Conservation (phyloP, 2,329 filamentous ascomycete genomes). For the Beauveria caledonica region DNA sequence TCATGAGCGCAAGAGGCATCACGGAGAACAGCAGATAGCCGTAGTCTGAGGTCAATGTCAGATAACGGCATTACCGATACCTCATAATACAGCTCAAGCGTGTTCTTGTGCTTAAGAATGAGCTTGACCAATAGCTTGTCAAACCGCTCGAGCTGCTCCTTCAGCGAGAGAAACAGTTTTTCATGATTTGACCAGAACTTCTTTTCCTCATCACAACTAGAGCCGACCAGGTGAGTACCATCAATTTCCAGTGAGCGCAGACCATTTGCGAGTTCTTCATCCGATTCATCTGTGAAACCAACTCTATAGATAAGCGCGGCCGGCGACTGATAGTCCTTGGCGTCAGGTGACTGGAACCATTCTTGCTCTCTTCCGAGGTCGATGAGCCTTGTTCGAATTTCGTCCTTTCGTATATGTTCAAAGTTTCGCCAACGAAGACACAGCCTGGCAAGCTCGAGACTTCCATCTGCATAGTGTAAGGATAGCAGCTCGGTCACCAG, state of each 20-base stretch:
- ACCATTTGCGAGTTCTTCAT: neutral
- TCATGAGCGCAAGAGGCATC: neutral
- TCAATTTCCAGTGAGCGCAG: neutral
- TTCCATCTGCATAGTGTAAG: neutral
- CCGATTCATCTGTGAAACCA: neutral
- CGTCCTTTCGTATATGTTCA: neutral
- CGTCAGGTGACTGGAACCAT: neutral
- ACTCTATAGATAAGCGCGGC: neutral
- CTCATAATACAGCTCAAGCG: too few relatives aligned
- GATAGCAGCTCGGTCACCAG: neutral
- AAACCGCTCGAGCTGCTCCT: neutral
- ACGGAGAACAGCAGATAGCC: neutral
- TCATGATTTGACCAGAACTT: neutral
- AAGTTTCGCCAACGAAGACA: neutral
- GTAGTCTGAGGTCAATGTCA: neutral
- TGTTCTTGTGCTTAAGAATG: too few relatives aligned
- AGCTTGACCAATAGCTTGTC: too few relatives aligned
- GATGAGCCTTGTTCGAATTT: neutral
- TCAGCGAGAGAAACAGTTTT: accelerated
- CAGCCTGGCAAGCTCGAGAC: neutral
- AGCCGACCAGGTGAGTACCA: neutral
- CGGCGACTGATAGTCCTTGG: neutral
- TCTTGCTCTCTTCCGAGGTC: neutral
- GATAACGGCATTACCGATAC: neutral
- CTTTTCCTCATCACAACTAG: neutral